Conservation (phyloP, 1,284 basidiomycete genomes). For the Naganishia sp. region DNA sequence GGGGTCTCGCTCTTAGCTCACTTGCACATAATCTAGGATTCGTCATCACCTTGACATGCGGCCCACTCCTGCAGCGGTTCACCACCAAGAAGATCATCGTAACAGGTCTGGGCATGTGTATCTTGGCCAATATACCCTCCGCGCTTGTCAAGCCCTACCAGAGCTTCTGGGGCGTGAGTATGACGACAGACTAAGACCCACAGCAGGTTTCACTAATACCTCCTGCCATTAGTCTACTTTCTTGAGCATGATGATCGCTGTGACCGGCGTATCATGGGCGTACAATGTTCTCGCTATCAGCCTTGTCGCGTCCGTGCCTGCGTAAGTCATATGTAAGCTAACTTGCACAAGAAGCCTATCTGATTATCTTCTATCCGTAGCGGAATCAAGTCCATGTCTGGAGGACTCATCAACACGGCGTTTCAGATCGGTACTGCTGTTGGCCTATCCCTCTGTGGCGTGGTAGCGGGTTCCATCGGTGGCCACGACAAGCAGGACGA, state of each 20-base stretch:
- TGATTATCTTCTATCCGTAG: not conserved
- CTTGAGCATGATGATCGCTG: conserved; percentile 27
- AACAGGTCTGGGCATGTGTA: conserved; percentile 1
- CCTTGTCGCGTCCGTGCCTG: conserved; percentile 22
- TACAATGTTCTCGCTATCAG: conserved; percentile 25
- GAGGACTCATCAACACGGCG: conserved; percentile 25
- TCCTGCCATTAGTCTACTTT: conserved; percentile 4
- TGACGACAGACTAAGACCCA: no score
- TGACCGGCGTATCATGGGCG: conserved; percentile 21
- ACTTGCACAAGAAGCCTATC: not conserved
- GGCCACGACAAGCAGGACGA: conserved; percentile 6
- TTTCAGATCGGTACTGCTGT: conserved; percentile 27
- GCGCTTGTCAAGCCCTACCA: conserved; percentile 17
- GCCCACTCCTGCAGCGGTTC: conserved; percentile 19
- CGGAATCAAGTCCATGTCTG: conserved; percentile 14
- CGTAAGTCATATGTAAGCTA: not conserved
- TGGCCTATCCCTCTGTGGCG: conserved; percentile 17
- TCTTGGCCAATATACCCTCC: conserved; percentile 17
- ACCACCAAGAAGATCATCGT: conserved; percentile 19
- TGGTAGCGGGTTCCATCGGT: conserved; percentile 14
- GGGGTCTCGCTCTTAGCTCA: not conserved
- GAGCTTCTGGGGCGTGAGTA: conserved; percentile 24
- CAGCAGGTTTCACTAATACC: not conserved
- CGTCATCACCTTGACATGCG: conserved; percentile 18
- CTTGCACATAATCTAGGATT: not conserved